Evolutionary conservation across 257 asterid species (phyloP).

Genomic region (Solanum clarkiae): DNA sequence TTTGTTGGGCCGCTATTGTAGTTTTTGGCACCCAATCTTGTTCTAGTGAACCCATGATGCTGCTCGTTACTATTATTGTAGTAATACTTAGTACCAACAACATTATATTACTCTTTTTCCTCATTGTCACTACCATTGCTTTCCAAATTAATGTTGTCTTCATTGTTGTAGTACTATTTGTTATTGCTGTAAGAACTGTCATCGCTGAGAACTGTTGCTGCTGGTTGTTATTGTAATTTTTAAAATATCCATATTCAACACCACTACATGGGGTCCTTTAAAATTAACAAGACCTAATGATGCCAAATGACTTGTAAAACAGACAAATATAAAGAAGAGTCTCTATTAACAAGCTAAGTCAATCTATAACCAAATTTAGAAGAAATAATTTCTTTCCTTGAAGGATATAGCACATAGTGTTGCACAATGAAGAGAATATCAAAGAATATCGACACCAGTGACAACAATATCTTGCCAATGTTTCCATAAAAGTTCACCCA

Average conservation of each 20-base stretch:
- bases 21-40: neutral
- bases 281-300: neutral
- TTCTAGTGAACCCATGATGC: slow-evolving; percentile 9
- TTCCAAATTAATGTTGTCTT: neutral
- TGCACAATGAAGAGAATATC: slow-evolving; percentile 79
- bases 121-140: slow-evolving; percentile 3
- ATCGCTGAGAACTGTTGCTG: slow-evolving; percentile 5
- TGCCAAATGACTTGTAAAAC: neutral
- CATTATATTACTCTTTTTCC: neutral
- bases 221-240: slow-evolving; percentile 11
- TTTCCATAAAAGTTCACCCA: slow-evolving; percentile 87
- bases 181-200: neutral
- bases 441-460: slow-evolving; percentile 71
- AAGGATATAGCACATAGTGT: slow-evolving; percentile 59
- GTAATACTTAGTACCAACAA: neutral
- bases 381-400: slow-evolving; percentile 6
- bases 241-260: neutral
- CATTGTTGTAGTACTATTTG: slow-evolving; percentile 4
- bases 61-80: slow-evolving; percentile 15
- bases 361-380: neutral
- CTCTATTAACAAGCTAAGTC: neutral
- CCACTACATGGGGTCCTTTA: neutral
- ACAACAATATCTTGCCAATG: slow-evolving; percentile 82
- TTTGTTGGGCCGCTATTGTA: neutral
- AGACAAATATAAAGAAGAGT: neutral